These are phyloP conservation scores for Flaveria linearis DNA, from an alignment of 129 eudicot species.

Conservation along the genomic window DNA sequence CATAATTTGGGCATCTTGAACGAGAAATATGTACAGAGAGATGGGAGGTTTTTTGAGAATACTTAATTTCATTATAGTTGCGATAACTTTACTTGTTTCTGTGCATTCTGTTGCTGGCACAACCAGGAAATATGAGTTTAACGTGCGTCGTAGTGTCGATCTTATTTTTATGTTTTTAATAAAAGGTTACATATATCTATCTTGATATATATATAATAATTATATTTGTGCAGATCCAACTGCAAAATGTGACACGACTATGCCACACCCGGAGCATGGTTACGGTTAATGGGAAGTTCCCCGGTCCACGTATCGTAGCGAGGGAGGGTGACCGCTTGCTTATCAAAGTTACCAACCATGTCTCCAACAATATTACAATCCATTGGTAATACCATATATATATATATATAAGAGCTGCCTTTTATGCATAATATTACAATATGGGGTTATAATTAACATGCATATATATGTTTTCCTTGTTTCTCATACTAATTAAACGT, in stretches of 20 bases:
- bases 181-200: no score
- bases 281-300: slow-evolving; percentile 27
- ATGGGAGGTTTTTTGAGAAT: slow-evolving; percentile 1
- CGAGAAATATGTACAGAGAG: neutral
- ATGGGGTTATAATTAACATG: no score
- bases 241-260: slow-evolving; percentile 30
- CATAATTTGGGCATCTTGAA: neutral
- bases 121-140: slow-evolving; percentile 19
- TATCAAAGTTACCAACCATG: slow-evolving; percentile 13
- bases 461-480: no score
- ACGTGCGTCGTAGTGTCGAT: neutral
- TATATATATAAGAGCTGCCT: no score
- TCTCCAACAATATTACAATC: slow-evolving; percentile 21
- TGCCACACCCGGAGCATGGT: slow-evolving; percentile 40
- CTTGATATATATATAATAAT: no score
- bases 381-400: slow-evolving; percentile 26
- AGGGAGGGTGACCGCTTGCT: slow-evolving; percentile 12
- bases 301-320: slow-evolving; percentile 30
- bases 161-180: no score
- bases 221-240: no score
- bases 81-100: slow-evolving; percentile 5
- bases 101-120: neutral
- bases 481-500: no score
- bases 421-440: no score
- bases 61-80: neutral